Percentiles rank a stretch among this genome's conserved stretches.
Conservation (phyloP, 371 early-diverging fungal genomes). For the Blakeslea trispora region DNA sequence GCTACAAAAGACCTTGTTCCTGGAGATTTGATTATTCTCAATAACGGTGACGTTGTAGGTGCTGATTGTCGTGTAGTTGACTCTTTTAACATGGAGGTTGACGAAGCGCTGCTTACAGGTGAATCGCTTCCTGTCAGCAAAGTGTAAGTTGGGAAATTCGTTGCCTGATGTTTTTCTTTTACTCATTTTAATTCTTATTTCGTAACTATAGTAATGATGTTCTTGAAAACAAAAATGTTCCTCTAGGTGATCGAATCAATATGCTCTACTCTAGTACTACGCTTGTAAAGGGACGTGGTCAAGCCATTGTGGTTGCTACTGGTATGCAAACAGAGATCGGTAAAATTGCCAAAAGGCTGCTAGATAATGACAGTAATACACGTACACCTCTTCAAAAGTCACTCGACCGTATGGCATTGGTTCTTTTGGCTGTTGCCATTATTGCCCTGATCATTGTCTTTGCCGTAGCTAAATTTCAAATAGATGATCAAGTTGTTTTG, state of each 20-base stretch:
- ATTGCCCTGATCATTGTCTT: conserved; percentile 69
- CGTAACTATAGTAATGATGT: conserved; percentile 9
- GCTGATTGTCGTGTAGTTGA: conserved; percentile 83
- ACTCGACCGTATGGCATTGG: conserved; percentile 68
- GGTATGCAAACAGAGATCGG: conserved; percentile 87
- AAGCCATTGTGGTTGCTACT: conserved; percentile 66
- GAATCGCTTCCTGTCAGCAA: conserved; percentile 42
- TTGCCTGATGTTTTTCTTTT: not conserved
- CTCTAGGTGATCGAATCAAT: conserved; percentile 64
- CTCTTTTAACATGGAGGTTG: conserved; percentile 78
- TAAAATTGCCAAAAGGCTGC: conserved; percentile 61
- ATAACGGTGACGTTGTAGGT: conserved; percentile 83
- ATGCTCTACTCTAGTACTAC: conserved; percentile 61
- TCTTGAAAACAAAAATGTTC: conserved; percentile 27
- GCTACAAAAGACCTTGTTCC: conserved; percentile 72
- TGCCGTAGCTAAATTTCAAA: conserved; percentile 60
- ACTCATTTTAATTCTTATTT: not conserved
- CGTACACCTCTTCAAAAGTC: conserved; percentile 73
- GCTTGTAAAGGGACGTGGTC: conserved; percentile 46
- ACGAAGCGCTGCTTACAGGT: conserved; percentile 86
- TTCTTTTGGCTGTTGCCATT: conserved; percentile 67
- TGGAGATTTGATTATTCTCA: conserved; percentile 80
- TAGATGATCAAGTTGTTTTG: conserved; percentile 55
- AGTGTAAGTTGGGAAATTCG: conserved; percentile 12
- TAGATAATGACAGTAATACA: conserved; percentile 32